Evolutionary conservation across 257 asterid species (phyloP).

Genomic region (Solanum corneliomulleri): DNA sequence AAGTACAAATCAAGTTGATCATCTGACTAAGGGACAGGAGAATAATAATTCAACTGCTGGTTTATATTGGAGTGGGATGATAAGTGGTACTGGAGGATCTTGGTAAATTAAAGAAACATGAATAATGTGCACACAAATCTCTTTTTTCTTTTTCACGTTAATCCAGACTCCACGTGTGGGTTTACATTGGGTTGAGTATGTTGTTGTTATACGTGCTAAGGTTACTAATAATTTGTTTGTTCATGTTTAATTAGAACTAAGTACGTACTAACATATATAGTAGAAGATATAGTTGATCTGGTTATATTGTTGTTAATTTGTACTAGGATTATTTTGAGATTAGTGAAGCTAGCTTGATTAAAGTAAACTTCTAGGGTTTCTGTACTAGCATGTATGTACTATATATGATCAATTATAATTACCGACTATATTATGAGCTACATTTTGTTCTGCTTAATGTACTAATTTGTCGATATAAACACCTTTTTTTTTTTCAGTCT

Average conservation of each 20-base stretch:
- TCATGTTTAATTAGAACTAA: background rate
- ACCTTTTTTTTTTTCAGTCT: too few species aligned
- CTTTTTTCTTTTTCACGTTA: background rate
- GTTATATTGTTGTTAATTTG: background rate
- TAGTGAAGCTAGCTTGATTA: background rate
- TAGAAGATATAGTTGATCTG: background rate
- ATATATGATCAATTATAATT: background rate
- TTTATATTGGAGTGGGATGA: constrained; percentile 54
- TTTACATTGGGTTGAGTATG: background rate
- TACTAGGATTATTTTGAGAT: background rate
- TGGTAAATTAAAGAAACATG: constrained; percentile 17
- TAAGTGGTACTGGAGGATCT: constrained; percentile 37
- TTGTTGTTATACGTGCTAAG: background rate
- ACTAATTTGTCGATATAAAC: background rate
- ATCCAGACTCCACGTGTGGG: background rate
- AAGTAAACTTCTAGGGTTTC: background rate
- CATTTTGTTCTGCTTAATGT: background rate
- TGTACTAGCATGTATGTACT: background rate
- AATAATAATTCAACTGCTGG: constrained; percentile 41
- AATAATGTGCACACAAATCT: background rate
- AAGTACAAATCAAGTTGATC: constrained; percentile 13
- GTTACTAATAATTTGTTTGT: background rate
- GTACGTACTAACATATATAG: background rate
- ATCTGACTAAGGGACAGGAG: constrained; percentile 35
- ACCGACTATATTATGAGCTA: background rate